Evolutionary conservation across 2,329 filamentous ascomycete species (phyloP).

Genomic region (Apiospora arundinis): DNA sequence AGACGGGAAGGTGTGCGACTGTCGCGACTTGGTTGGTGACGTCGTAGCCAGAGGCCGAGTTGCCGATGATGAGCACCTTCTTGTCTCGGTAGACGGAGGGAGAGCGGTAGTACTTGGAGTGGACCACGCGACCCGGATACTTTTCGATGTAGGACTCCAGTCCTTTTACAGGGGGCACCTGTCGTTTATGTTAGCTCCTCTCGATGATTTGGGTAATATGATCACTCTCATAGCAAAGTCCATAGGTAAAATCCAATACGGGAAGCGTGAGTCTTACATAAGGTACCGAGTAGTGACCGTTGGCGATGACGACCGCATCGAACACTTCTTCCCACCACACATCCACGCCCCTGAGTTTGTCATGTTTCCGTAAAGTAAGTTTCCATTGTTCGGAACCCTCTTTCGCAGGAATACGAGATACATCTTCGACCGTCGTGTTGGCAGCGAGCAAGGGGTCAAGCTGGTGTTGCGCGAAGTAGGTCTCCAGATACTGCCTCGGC

Average conservation of each 20-base stretch:
- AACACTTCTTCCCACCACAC: conserved; percentile 61
- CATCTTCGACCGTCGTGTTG: conserved; percentile 59
- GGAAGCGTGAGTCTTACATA: conserved; percentile 43
- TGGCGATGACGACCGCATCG: conserved; percentile 1
- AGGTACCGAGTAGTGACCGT: conserved; percentile 48
- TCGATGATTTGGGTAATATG: neutral
- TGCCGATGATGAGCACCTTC: conserved; percentile 48
- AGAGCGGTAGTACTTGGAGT: conserved; percentile 54
- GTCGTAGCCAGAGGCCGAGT: conserved; percentile 53
- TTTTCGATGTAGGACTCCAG: conserved; percentile 46
- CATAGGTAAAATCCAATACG: neutral
- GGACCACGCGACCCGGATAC: conserved; percentile 48
- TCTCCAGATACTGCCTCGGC: conserved; percentile 61
- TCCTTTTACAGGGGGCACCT: conserved; percentile 55
- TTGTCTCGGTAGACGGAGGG: conserved; percentile 42
- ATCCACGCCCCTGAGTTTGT: conserved; percentile 50
- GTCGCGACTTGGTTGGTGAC: conserved; percentile 45
- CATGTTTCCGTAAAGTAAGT: conserved; percentile 54
- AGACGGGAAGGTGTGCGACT: conserved; percentile 50
- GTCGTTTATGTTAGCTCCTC: neutral
- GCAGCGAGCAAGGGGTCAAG: conserved; percentile 53
- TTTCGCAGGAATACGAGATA: conserved; percentile 42
- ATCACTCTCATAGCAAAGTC: too few species aligned
- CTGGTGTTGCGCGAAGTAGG: conserved; percentile 58
- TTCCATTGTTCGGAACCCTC: conserved; percentile 46